Base-by-base conservation (phyloP, 768 basidiomycete species). In the Tricholoma matsutake region DNA sequence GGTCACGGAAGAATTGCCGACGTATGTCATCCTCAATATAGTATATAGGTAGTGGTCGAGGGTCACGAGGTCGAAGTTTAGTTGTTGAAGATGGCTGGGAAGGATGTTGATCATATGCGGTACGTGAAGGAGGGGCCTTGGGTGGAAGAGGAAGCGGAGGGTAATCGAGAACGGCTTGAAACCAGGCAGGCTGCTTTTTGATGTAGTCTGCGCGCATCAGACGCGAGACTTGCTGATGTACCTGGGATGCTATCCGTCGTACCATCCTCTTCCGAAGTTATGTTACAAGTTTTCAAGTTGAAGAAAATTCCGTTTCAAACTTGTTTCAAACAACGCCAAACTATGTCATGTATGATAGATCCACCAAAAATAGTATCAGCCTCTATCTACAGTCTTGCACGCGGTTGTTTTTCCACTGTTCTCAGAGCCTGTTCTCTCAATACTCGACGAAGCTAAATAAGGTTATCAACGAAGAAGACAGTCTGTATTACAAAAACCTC, bases 1-100 rank as follows among this genome's bases (percentile, higher is more conserved):
- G 96, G 77, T 99, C 97, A 43, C 81, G 79, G 79, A 96, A 98
- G 81, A 99, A 98, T 72, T 92, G 92, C 58, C 86, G 81, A 35
- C 97, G 86, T 60, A 98, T 78, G 63, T 83, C 80, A 72, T 99
- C 97, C 70, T 96, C 94, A 41, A 90, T 61, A 71, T 95, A 97
- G 57, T 79, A 78, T 55, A 98, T 82, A 10, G 83, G 81, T 52
- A 83, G 62, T 0, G 90, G 88, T 28, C 75, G 75, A 29, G 77
- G 74, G 51, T 77, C 77, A 45, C 75, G 75, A 35, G 78, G 66
- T 43, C 75, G 75, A 57, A 73, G 70, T 59, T 77, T 79, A 29
- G 65, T 60, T 6, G 71, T 64, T 45, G 68, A 58, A 9, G 67
- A 45, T 39, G 64, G 60, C 41, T 39, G 59, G 56, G 31, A 35